Base-by-base conservation (phyloP, 495 filamentous ascomycete genomes). In the Aspergillus campestris region DNA sequence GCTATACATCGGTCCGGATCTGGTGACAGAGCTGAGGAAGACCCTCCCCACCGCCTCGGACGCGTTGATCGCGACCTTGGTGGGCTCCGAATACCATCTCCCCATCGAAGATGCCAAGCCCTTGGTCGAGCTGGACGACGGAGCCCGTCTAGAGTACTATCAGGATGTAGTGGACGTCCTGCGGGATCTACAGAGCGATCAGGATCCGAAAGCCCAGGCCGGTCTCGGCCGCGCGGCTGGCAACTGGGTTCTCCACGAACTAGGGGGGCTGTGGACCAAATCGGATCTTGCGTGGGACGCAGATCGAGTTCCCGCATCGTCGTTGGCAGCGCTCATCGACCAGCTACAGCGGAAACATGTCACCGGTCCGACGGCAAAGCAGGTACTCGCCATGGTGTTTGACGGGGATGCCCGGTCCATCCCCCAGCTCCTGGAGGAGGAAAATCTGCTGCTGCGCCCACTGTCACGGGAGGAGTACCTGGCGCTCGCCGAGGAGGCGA, bases 51-150 rank as follows among this genome's bases (percentile, higher is more conserved):
- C 67, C 8, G 61, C 85, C 10, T 87, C 90, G 0, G 89, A 95
- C 48, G 66, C 78, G 30, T 73, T 85, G 9, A 55, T 91, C 1
- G 60, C 71, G 10, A 58, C 75, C 38, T 72, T 95, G 10, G 70
- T 74, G 8, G 60, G 69, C 0, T 37, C 60, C 4, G 52, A 62
- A 18, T 87, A 83, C 50, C 73, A 75, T 5, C 69, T 99, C 10
- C 82, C 78, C 0, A 52, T 80, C n/a, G 94, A 94, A 58, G 94
- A 99, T 55, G 89, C 92, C 13, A 79, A 87, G 49, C 86, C 90
- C 0, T 62, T 99, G 31, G 71, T 89, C 38, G 65, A 76, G 30
- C 74, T 94, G 4, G 87, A 97, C 38, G 78, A 86, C 15, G 89
- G 89, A 0, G 81, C 80, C 3, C 77, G 92, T 12, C 62, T 91